phyloP scores from a whole-genome alignment of 441 rosid genomes.

The Erodium texanum region DNA sequence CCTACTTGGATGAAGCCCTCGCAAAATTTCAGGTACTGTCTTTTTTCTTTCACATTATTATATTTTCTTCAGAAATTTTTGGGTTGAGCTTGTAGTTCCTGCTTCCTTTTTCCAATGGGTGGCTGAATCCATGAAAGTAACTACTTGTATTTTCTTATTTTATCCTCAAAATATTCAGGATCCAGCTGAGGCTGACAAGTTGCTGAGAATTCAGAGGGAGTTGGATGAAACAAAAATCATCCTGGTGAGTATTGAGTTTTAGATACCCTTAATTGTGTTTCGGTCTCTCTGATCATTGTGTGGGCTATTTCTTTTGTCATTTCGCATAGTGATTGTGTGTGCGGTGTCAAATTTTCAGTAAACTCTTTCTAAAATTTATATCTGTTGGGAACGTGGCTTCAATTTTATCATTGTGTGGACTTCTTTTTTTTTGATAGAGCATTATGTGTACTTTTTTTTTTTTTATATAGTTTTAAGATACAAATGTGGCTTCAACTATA shows the following conservation, averaged over 20 bases:
- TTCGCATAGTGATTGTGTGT: neutral
- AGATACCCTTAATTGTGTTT: too few species aligned
- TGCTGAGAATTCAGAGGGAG: conserved; percentile 91
- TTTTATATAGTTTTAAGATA: too few species aligned
- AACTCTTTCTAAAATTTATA: too few species aligned
- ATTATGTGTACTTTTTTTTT: too few species aligned
- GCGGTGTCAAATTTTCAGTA: too few species aligned
- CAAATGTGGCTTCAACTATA: too few species aligned
- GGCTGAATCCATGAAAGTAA: neutral
- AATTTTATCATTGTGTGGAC: too few species aligned
- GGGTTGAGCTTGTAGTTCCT: neutral
- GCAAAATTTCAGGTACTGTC: conserved; percentile 62
- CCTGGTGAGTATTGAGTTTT: conserved; percentile 52
- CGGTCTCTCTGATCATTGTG: too few species aligned
- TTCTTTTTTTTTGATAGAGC: too few species aligned
- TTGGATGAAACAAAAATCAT: conserved; percentile 96
- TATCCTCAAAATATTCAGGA: conserved; percentile 43
- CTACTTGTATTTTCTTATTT: neutral
- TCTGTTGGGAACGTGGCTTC: too few species aligned
- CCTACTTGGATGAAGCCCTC: conserved; percentile 69
- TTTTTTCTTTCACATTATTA: conserved; percentile 2
- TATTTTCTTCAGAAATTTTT: neutral
- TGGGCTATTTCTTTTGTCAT: too few species aligned
- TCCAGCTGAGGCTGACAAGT: conserved; percentile 95
- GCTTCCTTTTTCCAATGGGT: neutral